Evolutionary conservation across 352 stramenopile species (phyloP), one percentile per base, ranked within the genome.

Genomic region (Phytophthora boehmeriae): DNA sequence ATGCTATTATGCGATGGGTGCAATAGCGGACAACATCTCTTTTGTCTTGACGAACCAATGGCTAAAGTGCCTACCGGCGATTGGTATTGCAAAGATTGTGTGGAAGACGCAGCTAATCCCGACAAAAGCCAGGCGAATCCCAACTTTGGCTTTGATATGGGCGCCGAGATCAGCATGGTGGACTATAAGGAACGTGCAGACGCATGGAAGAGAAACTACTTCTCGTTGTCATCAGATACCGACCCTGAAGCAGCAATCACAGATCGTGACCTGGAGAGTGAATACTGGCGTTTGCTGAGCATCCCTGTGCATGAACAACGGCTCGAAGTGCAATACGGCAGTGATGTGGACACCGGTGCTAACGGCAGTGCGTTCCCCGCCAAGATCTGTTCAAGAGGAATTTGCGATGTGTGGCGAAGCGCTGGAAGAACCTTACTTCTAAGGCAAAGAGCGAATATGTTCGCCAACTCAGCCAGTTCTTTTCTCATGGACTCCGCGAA

Each of bases 311-410:
- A 92, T 20, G 85, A 92, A 16, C 80, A 90, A 30, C 79, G 90
- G 4, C 71, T 97, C 1, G 86, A 96, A 49, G 91, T 97, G 11
- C 87, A 96, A 35, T 98, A 98, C 39, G 93, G 93, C 6, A 98
- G 91, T 41, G 93, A 98, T 42, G 80, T 98, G 8, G 93, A 98
- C 62, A 97, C 81, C 20, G 81, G 84, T 2, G 59, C 80, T 0
- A 78, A 90, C 25, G 93, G 93, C 17, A 97, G 88, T 23, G 93
- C 87, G 2, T 98, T 98, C 35, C 92, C 89, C 77, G 78, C 2
- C 14, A 67, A 5, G 85, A 94, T 56, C 63, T 80, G 6, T 83
- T 76, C 54, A 45, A 71, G 35, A 89, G 88, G 64, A 76, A 66
- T 19, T 27, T 89, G 19, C 76, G 84, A 0, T 77, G 80, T 1